phyloP scores from a whole-genome alignment of 1,284 basidiomycete species.

The Ceratobasidium theobromae region DNA sequence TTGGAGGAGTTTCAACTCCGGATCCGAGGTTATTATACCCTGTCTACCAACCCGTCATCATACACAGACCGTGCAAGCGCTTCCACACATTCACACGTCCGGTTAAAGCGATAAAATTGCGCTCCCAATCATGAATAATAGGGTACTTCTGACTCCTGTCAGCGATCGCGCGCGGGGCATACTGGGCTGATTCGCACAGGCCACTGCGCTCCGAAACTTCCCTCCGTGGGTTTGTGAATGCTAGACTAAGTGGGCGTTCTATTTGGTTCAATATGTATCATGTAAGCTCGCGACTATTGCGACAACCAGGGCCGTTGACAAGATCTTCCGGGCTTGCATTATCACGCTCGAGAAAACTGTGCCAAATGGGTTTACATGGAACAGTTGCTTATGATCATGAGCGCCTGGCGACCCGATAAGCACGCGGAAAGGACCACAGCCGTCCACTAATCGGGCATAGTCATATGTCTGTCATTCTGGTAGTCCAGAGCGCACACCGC shows the following conservation, averaged over 20 bases:
- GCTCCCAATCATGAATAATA: conserved; percentile 9
- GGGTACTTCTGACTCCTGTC: neutral
- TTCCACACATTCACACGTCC: neutral
- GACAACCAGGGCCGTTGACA: conserved; percentile 4
- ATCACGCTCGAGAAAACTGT: too few species aligned
- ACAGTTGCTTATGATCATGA: too few species aligned
- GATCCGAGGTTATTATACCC: conserved; percentile 24
- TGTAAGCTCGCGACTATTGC: conserved; percentile 1
- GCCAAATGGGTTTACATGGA: too few species aligned
- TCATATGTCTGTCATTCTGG: too few species aligned
- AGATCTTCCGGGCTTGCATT: conserved; percentile 6
- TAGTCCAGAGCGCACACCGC: too few species aligned
- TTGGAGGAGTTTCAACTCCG: conserved; percentile 24
- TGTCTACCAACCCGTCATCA: conserved; percentile 3
- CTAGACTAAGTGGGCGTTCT: neutral
- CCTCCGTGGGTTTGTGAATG: neutral
- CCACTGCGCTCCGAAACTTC: conserved; percentile 6
- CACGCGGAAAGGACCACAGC: too few species aligned
- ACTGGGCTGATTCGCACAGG: neutral
- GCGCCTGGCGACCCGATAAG: too few species aligned
- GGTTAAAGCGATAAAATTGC: neutral
- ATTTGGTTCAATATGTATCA: neutral
- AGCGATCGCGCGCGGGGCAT: neutral
- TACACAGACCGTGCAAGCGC: conserved; percentile 1
- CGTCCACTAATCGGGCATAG: too few species aligned